A percentile compares a stretch with the other conserved stretches of the same genome.
These are phyloP conservation scores for Lumnitzera racemosa DNA, from an alignment of 345 rosid species.

Conservation along the genomic window DNA sequence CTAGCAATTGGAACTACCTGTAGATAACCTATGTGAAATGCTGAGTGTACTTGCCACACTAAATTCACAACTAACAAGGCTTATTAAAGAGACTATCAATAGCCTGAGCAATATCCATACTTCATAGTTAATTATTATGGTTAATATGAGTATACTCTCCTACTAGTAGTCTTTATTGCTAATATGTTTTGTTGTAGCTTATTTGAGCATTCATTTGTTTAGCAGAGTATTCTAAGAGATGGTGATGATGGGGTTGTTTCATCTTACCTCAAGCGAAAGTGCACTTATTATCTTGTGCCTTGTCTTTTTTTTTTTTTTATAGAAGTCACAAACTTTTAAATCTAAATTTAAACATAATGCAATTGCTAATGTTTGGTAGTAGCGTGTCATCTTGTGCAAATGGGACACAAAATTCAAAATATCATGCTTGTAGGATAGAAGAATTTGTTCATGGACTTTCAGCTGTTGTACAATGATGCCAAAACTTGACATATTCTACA, in stretches of 20 bases:
- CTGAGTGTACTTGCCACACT: constrained; percentile 51
- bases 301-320: constrained; percentile 51
- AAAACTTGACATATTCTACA: constrained; percentile 35
- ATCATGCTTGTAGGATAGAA: constrained; percentile 25
- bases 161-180: background rate
- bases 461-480: constrained; percentile 44
- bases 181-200: background rate
- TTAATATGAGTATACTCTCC: constrained; percentile 34
- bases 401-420: constrained; percentile 12
- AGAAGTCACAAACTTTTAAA: constrained; percentile 41
- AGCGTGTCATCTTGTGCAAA: constrained; percentile 19
- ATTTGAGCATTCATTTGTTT: background rate
- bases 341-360: constrained; percentile 38
- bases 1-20: constrained; percentile 38
- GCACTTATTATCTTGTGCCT: constrained; percentile 44
- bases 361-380: constrained; percentile 25
- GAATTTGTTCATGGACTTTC: constrained; percentile 40
- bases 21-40: constrained; percentile 65
- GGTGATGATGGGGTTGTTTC: constrained; percentile 17
- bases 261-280: constrained; percentile 14
- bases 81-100: constrained; percentile 49
- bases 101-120: constrained; percentile 44
- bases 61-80: constrained; percentile 63
- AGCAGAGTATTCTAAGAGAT: constrained; percentile 51
- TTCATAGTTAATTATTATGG: constrained; percentile 47